Conservation (phyloP, 805 yeast genomes). For the Ogataea sp. region DNA sequence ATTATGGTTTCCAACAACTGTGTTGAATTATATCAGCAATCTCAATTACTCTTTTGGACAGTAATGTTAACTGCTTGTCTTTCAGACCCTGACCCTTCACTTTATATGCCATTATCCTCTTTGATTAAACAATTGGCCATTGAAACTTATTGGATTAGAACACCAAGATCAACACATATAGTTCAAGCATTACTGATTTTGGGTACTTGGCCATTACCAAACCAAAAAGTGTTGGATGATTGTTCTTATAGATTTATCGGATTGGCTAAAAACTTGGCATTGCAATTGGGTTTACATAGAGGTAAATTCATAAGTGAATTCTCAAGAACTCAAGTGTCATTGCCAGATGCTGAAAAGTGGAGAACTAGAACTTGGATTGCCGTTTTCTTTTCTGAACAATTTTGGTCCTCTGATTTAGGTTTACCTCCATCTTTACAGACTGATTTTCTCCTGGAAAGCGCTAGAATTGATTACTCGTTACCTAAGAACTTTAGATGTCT, state of each 20-base stretch:
- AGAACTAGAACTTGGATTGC: conserved; percentile 90
- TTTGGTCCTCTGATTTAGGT: conserved; percentile 84
- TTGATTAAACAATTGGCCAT: conserved; percentile 81
- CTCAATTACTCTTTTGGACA: conserved; percentile 84
- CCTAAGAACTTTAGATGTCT: conserved; percentile 69
- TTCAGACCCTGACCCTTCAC: conserved; percentile 79
- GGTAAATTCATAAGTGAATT: conserved; percentile 90
- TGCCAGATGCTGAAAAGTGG: conserved; percentile 92
- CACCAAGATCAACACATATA: conserved; percentile 90
- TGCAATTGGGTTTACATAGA: conserved; percentile 84
- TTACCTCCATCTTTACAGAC: conserved; percentile 81
- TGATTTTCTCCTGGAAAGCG: conserved; percentile 75
- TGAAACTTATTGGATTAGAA: conserved; percentile 87
- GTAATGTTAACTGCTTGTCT: conserved; percentile 80
- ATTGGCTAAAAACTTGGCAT: conserved; percentile 73
- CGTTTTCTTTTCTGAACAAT: conserved; percentile 79
- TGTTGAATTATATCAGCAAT: conserved; percentile 70
- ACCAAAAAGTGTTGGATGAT: conserved; percentile 86
- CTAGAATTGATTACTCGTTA: conserved; percentile 54
- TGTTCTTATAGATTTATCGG: conserved; percentile 86
- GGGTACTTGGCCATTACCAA: conserved; percentile 88
- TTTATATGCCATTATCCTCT: conserved; percentile 68
- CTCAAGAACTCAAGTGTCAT: conserved; percentile 77
- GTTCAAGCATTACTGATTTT: conserved; percentile 84
- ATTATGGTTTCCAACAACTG: conserved; percentile 66